Base-by-base conservation (phyloP, 257 asterid genomes). In the Mentha longifolia region DNA sequence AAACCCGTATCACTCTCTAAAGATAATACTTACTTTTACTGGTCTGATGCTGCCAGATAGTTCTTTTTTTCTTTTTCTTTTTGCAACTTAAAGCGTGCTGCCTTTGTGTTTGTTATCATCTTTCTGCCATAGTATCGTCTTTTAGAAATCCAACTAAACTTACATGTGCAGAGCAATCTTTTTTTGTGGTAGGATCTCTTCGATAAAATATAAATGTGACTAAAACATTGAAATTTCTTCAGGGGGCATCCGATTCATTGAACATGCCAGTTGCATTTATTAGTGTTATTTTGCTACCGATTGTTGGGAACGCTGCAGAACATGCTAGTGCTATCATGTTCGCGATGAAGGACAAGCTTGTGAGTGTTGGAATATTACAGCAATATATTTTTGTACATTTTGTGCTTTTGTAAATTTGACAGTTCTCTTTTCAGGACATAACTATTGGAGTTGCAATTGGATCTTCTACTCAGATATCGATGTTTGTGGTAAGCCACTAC, bases 311-410 rank as follows among this genome's bases (percentile, higher is more conserved):
- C 37, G 97, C 99, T 22, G 97, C 98, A 30, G 99, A 94, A 66
- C 99, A 94, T 59, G 98, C 99, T 60, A 92, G 97, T 77, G 99
- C 99, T 63, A 95, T 95, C 62, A 95, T 89, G 99, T 95, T 95
- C 70, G 99, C 99, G 0, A 88, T 95, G 99, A 95, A 95, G 82
- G 94, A 92, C 85, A 94, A 94, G 77, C 96, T 94, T 50, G 98
- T 94, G 64, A 76, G 85, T 74, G 52, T 70, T 47, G 52, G 47
- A 52, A 46, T 51, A 43, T 61, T 22, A 4, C 43, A 59, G 22
- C 52, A 12, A 17, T 31, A 9, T 52, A 19, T 10, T 52, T 20
- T 67, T 15, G 47, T 59, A 6, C 30, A 3, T 39, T 47, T 47
- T 63, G 20, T 7, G 3, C 6, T 72, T 58, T 4, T 17, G 59